phyloP scores from a whole-genome alignment of 164 flowering plant species.

The Nelumbo lutea region DNA sequence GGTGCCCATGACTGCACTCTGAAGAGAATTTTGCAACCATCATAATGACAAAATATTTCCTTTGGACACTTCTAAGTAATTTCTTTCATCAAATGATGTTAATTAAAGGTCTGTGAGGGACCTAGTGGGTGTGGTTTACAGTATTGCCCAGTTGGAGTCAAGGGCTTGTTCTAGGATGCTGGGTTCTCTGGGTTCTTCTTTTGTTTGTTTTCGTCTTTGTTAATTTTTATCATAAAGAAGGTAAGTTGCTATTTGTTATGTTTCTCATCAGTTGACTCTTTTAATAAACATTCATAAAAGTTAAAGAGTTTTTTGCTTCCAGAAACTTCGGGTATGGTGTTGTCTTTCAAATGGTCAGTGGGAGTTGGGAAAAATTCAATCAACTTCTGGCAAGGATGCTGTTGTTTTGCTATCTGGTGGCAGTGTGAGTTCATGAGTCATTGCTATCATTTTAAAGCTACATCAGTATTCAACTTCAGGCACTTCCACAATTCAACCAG shows the following conservation, averaged over 20 bases:
- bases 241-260: not conserved
- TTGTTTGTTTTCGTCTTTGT: not conserved
- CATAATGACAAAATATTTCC: not conserved
- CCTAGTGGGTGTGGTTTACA: not conserved
- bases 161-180: not conserved
- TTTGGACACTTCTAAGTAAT: too few species aligned
- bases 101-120: too few species aligned
- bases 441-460: not conserved
- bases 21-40: not conserved
- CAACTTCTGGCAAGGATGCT: constrained; percentile 58
- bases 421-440: constrained; percentile 47
- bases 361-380: constrained; percentile 71
- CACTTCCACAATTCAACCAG: not conserved
- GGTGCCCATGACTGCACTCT: not conserved
- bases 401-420: constrained; percentile 54
- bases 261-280: not conserved
- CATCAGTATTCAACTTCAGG: not conserved
- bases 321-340: constrained; percentile 93
- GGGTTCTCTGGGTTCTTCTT: too few species aligned
- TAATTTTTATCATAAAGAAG: not conserved
- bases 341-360: constrained; percentile 50
- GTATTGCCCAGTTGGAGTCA: not conserved
- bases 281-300: not conserved
- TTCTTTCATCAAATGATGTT: not conserved
- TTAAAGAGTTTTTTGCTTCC: constrained; percentile 23